Evolutionary conservation across 345 rosid species (phyloP).

Genomic region (Salix koriyanagi): DNA sequence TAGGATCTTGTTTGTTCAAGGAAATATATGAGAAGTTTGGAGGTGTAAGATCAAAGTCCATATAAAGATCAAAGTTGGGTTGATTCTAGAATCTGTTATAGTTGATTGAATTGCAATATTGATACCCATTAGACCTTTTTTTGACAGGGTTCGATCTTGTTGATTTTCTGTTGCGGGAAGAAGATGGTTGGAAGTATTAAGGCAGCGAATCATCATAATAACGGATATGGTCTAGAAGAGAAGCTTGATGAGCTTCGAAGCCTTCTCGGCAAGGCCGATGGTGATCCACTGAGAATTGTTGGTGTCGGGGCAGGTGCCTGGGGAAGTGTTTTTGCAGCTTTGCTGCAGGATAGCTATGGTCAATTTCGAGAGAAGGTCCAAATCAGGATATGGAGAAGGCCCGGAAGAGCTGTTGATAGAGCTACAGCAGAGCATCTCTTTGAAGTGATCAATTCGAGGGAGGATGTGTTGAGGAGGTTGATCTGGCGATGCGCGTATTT

Average conservation of each 20-base stretch:
- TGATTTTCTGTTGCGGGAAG: conserved; percentile 13
- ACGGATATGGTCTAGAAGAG: conserved; percentile 48
- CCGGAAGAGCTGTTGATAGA: conserved; percentile 68
- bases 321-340: conserved; percentile 92
- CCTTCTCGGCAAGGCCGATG: conserved; percentile 66
- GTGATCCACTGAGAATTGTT: conserved; percentile 80
- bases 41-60: not conserved
- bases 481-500: conserved; percentile 92
- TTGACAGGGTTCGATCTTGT: conserved; percentile 14
- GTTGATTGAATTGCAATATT: not conserved
- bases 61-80: conserved; percentile 15
- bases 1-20: not conserved
- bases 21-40: conserved; percentile 1
- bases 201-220: conserved; percentile 9
- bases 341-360: conserved; percentile 86
- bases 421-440: conserved; percentile 85
- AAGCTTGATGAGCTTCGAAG: conserved; percentile 77
- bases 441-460: conserved; percentile 92
- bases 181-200: conserved; percentile 62
- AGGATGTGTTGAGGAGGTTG: conserved; percentile 86
- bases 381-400: conserved; percentile 90
- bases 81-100: conserved; percentile 6
- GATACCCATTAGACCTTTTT: not conserved
- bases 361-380: conserved; percentile 78
- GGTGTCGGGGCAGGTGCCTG: conserved; percentile 98